Evolutionary conservation across 2,329 filamentous ascomycete genomes (phyloP).

Genomic region (Xylaria hypoxylon): DNA sequence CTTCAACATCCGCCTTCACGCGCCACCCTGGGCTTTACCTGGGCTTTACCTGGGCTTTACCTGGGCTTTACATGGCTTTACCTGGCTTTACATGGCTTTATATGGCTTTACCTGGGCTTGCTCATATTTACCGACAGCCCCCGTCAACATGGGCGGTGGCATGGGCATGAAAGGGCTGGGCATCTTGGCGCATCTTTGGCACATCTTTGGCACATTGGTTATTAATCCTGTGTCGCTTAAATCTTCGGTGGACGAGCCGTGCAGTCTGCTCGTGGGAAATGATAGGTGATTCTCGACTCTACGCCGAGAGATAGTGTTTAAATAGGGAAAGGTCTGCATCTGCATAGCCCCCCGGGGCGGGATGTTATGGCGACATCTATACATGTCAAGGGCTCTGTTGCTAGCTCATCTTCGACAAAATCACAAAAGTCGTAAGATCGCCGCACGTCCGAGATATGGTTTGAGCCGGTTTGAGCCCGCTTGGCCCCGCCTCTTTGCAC

Average conservation of each 20-base stretch:
- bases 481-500: not conserved
- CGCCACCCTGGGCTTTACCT: too few species aligned
- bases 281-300: not conserved
- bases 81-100: too few species aligned
- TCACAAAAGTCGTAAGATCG: slow-evolving; percentile 4
- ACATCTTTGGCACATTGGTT: not conserved
- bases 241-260: too few species aligned
- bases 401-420: not conserved
- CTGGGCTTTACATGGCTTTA: too few species aligned
- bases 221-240: not conserved
- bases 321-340: too few species aligned
- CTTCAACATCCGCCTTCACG: too few species aligned
- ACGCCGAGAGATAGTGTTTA: not conserved
- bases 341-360: not conserved
- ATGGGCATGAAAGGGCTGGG: not conserved
- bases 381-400: not conserved
- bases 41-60: too few species aligned
- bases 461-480: not conserved
- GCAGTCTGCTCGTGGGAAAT: too few species aligned
- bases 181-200: not conserved
- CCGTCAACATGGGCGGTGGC: not conserved
- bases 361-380: not conserved
- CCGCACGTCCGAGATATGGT: not conserved
- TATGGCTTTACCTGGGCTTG: too few species aligned
- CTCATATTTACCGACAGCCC: too few species aligned